phyloP scores from a whole-genome alignment of 129 eudicot genomes.

The Calendula officinalis region DNA sequence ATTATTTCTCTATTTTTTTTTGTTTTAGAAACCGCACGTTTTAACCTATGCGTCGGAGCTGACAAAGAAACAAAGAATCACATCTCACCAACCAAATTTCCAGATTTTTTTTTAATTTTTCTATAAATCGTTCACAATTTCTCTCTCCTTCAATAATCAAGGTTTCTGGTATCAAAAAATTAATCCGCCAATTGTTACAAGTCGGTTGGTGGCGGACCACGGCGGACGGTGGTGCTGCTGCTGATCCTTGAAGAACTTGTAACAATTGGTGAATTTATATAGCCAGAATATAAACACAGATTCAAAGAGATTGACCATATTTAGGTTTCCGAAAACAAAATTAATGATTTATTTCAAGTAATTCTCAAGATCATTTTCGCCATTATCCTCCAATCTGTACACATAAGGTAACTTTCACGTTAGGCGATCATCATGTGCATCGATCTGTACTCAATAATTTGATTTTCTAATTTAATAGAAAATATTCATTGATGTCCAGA shows the following conservation, averaged over 20 bases:
- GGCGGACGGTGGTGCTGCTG: constrained; percentile 23
- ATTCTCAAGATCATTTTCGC: constrained; percentile 30
- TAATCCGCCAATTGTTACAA: constrained; percentile 36
- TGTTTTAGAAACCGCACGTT: constrained; percentile 30
- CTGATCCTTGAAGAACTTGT: constrained; percentile 20
- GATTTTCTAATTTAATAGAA: constrained; percentile 1
- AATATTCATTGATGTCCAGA: neutral
- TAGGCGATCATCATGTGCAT: neutral
- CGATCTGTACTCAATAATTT: constrained; percentile 22
- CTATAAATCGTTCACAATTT: constrained; percentile 25
- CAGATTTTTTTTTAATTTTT: constrained; percentile 3
- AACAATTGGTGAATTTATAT: constrained; percentile 26
- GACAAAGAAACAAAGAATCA: constrained; percentile 39
- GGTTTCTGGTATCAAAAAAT: neutral
- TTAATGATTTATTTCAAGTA: constrained; percentile 9
- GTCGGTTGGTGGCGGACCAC: constrained; percentile 29
- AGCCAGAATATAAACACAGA: constrained; percentile 5
- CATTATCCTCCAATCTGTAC: constrained; percentile 23
- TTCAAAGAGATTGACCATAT: constrained; percentile 24
- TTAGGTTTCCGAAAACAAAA: constrained; percentile 18
- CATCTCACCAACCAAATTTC: constrained; percentile 36
- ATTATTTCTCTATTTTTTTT: neutral
- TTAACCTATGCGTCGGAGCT: constrained; percentile 42
- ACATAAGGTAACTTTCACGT: constrained; percentile 24
- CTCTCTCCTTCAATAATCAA: constrained; percentile 24